A percentile compares a stretch with the other conserved stretches of the same genome.
These are phyloP conservation scores for Schizothecium vesticola DNA, from an alignment of 495 filamentous ascomycete genomes.

Conservation along the genomic window DNA sequence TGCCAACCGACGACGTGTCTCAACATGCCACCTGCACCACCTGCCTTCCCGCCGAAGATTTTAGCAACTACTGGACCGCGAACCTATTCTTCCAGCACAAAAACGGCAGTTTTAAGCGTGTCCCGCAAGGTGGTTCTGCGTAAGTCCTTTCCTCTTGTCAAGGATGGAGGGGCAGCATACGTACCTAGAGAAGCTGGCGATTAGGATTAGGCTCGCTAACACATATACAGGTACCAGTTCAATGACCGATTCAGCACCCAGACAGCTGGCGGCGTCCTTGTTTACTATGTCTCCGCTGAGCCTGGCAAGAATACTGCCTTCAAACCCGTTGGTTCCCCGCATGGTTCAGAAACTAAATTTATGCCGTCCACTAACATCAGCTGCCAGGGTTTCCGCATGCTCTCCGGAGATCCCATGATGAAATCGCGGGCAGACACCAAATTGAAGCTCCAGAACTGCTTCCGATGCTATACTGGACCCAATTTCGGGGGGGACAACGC, in stretches of 20 bases:
- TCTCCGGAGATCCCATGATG: constrained; percentile 41
- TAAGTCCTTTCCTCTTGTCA: too few relatives aligned
- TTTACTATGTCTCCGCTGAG: constrained; percentile 51
- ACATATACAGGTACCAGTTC: constrained; percentile 29
- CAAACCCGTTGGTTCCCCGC: constrained; percentile 36
- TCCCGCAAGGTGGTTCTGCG: constrained; percentile 41
- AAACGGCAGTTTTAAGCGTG: constrained; percentile 42
- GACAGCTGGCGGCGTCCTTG: constrained; percentile 43
- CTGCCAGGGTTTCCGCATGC: constrained; percentile 50
- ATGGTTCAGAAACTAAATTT: neutral
- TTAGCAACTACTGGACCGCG: constrained; percentile 39
- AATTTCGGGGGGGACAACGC: constrained; percentile 42
- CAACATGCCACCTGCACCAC: constrained; percentile 28
- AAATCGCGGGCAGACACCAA: constrained; percentile 33
- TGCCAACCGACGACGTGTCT: constrained; percentile 36
- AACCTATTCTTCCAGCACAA: constrained; percentile 43
- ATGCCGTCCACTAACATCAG: neutral
- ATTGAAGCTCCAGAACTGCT: constrained; percentile 43
- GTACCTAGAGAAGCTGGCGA: neutral
- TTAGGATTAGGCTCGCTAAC: neutral
- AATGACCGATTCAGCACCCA: constrained; percentile 45
- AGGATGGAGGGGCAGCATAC: too few relatives aligned
- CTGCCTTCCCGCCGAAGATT: constrained; percentile 21
- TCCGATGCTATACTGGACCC: constrained; percentile 46
- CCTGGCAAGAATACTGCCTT: constrained; percentile 50